Base-by-base conservation (phyloP, 2,329 filamentous ascomycete genomes). In the Geosmithia flava region DNA sequence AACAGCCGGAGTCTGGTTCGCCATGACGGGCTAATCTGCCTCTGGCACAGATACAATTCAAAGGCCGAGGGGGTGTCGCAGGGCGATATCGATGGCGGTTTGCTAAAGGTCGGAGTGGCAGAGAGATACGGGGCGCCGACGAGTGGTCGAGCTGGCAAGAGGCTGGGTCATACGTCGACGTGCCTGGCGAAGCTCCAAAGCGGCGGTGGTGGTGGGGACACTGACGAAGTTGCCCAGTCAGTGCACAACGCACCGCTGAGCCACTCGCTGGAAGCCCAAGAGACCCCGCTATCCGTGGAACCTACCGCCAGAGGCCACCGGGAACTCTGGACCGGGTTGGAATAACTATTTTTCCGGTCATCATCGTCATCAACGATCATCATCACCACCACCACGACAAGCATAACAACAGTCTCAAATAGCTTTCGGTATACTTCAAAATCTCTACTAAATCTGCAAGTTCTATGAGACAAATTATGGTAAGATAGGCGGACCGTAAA, bases 1-100 rank as follows among this genome's bases (percentile, higher is more conserved):
- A 96, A 98, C 93, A 87, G 93, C 93, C 62, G 93, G 93, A 66
- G 93, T 97, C 81, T 97, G 91, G 74, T 86, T 85, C 65, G 93
- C 91, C 93, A 98, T 98, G 58, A 51, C 59, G 59, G 54, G 20
- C 23, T 20, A 23, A 11, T 15, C 20, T 19, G 42, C 46, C 46
- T 46, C 10, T 20, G 42, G 46, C 46, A 42, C 45, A 33, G 33
- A 46, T 44, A 45, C 29, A 30, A 33, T 29, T 43, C 10, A 30
- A 37, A 11, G 27, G 29, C 33, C 15, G 20, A 43, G 13, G 41
- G 42, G 15, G 41, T 37, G 46, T n/a, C n/a, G 39, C 40, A 16
- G 37, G 8, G 30, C 15, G 44, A 30, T 30, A 37, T 13, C 11
- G 33, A 16, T 11, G 33, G 15, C 3, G 33, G 5, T 37, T 37